Conservation (phyloP, 176 grass and related monocot species). For the Musa beccarii region DNA sequence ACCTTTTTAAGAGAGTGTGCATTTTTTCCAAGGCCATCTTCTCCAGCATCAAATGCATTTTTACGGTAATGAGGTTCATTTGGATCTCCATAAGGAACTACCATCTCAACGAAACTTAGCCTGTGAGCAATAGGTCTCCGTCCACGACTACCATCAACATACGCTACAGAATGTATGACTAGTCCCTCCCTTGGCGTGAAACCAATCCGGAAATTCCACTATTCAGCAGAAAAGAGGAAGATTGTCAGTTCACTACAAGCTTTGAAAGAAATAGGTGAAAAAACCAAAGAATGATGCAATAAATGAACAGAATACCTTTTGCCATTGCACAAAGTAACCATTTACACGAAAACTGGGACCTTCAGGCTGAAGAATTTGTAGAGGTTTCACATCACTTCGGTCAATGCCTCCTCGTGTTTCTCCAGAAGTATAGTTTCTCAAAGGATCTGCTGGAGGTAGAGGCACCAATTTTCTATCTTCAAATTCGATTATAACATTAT, state of each 20-base stretch:
- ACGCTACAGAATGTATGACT: conserved; percentile 90
- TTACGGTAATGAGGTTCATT: conserved; percentile 97
- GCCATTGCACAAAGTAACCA: conserved; percentile 96
- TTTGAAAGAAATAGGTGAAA: too few species aligned
- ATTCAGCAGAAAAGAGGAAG: conserved; percentile 6
- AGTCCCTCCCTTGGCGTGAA: conserved; percentile 97
- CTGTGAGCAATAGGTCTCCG: conserved; percentile 85
- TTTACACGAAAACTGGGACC: conserved; percentile 96
- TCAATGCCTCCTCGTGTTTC: conserved; percentile 95
- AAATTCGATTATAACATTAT: conserved; percentile 83
- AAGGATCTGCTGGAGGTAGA: conserved; percentile 75
- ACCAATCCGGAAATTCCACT: conserved; percentile 99
- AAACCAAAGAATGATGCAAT: too few species aligned
- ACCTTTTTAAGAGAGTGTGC: conserved; percentile 99
- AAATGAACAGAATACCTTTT: conserved; percentile 54
- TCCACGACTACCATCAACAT: conserved; percentile 91
- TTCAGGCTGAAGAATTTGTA: conserved; percentile 86
- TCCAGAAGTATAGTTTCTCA: conserved; percentile 97
- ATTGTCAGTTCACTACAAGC: background rate
- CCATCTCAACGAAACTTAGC: conserved; percentile 99
- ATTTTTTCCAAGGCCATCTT: conserved; percentile 98
- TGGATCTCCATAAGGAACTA: conserved; percentile 99
- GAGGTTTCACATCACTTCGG: conserved; percentile 87
- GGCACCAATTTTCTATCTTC: conserved; percentile 94
- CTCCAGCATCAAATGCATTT: conserved; percentile 99